Evolutionary conservation across 2,329 filamentous ascomycete species (phyloP), one percentile per base, ranked within the genome.

Genomic region (Exserohilum turcica): DNA sequence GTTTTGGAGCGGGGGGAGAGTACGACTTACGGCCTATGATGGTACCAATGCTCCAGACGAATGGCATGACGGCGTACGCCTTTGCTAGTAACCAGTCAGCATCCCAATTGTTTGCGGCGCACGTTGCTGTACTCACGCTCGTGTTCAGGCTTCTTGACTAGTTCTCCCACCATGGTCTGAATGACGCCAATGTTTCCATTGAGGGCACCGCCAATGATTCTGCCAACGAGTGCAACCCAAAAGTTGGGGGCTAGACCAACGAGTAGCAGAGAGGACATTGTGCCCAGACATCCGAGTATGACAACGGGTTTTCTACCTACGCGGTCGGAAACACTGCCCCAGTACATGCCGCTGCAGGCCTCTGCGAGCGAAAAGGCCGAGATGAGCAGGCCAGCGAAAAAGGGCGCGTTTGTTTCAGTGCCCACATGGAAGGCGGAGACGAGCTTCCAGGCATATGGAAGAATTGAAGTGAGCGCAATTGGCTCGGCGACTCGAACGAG

Each of bases 401-500:
- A 93, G 2, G 92, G 93, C 43, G 92, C 74, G 57, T 75, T 73
- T 6, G 68, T 59, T 45, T 73, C 64, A 44, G 70, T 64, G 38
- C 67, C 67, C 54, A 75, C 64, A 42, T 75, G 51, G 55, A 67
- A 77, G 49, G 74, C 65, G 18, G 70, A 63, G 44, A 74, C 72
- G 12, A 76, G 67, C 49, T 74, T 75, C 70, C 74, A 76, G 16
- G 74, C 74, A 54, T 96, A 97, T 12, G 92, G 92, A 63, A 95
- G 95, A 77, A 96, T 95, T 70, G 91, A 95, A 2, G 92, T 96
- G 63, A 97, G 83, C 43, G 92, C 92, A 67, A 97, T 93, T 16
- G 92, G 92, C 76, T 97, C 92, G 43, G 92, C 91, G 58, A 97
- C 84, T 66, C 92, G 90, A 67, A 96, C 92, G 77, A 96, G 91